Percentiles rank a stretch among this genome's conserved stretches.
Conservation (phyloP, 768 basidiomycete genomes). For the Dendrothele bispora region DNA sequence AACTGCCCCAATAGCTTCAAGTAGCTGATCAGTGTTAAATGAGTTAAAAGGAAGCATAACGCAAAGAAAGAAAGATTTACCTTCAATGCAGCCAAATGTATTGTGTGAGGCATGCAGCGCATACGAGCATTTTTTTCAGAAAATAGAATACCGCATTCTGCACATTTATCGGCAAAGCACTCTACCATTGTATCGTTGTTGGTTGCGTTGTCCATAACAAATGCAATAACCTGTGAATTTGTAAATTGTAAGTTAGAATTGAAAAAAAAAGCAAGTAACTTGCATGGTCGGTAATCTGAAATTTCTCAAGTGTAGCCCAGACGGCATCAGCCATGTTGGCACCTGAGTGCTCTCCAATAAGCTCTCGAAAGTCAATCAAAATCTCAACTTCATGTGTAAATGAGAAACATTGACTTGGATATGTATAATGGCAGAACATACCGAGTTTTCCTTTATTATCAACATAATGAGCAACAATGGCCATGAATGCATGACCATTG, state of each 20-base stretch:
- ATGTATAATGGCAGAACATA: slow-evolving; percentile 4
- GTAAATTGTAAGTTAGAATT: neutral
- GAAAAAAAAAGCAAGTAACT: neutral
- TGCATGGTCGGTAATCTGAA: slow-evolving; percentile 13
- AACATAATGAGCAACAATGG: slow-evolving; percentile 28
- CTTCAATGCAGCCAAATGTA: slow-evolving; percentile 24
- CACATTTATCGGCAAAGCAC: slow-evolving; percentile 2
- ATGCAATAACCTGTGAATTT: slow-evolving; percentile 13
- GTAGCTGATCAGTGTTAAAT: slow-evolving; percentile 23
- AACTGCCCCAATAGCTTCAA: slow-evolving; percentile 29
- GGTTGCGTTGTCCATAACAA: slow-evolving; percentile 23
- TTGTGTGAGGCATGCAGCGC: slow-evolving; percentile 26
- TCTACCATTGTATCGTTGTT: slow-evolving; percentile 21
- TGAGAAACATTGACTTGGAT: neutral
- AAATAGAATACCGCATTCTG: slow-evolving; percentile 9
- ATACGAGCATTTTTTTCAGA: slow-evolving; percentile 14
- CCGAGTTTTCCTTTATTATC: slow-evolving; percentile 23
- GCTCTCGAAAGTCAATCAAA: slow-evolving; percentile 26
- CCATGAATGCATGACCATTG: slow-evolving; percentile 28
- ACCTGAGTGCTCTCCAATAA: slow-evolving; percentile 25
- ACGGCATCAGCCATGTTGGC: slow-evolving; percentile 25
- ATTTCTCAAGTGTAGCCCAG: slow-evolving; percentile 17
- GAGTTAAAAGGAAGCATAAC: neutral
- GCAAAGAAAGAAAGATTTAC: slow-evolving; percentile 4
- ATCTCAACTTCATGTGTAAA: slow-evolving; percentile 21